Evolutionary conservation across 805 yeast species (phyloP).

Genomic region (Cyberlindnera meyerae): DNA sequence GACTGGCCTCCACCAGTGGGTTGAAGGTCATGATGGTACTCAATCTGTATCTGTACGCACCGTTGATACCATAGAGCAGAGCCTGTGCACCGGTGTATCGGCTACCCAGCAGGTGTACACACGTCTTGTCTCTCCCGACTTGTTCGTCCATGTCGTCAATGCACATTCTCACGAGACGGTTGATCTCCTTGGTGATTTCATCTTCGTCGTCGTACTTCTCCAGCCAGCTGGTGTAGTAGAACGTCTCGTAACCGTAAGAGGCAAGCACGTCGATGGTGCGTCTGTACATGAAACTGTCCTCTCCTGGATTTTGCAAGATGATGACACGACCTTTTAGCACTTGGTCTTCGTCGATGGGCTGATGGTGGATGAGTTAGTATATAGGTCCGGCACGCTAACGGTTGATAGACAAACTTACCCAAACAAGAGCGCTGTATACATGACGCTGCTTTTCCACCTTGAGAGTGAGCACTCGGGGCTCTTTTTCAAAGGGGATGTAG

Average conservation of each 20-base stretch:
- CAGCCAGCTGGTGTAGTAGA: constrained; percentile 13
- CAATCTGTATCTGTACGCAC: constrained; percentile 12
- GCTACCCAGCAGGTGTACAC: constrained; percentile 16
- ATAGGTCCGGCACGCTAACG: too few species aligned
- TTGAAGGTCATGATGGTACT: constrained; percentile 17
- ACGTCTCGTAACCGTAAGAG: constrained; percentile 17
- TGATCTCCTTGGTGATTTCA: constrained; percentile 14
- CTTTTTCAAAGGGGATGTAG: constrained; percentile 16
- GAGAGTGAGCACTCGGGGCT: constrained; percentile 11
- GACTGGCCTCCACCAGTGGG: constrained; percentile 15
- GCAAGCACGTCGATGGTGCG: constrained; percentile 16
- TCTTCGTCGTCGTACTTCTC: constrained; percentile 8
- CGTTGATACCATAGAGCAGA: constrained; percentile 17
- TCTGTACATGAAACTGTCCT: constrained; percentile 13
- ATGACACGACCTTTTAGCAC: constrained; percentile 16
- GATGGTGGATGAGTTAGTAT: constrained; percentile 1
- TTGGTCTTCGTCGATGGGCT: constrained; percentile 16
- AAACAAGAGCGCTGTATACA: constrained; percentile 15
- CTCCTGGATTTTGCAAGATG: constrained; percentile 19
- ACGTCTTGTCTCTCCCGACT: neutral
- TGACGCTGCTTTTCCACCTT: constrained; percentile 5
- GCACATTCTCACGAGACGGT: constrained; percentile 17
- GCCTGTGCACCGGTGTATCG: constrained; percentile 17
- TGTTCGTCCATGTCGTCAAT: constrained; percentile 16
- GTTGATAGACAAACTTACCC: constrained; percentile 27